These are phyloP conservation scores for Sphaerobolus stellatus DNA, from an alignment of 1,284 basidiomycete species.

Conservation along the genomic window DNA sequence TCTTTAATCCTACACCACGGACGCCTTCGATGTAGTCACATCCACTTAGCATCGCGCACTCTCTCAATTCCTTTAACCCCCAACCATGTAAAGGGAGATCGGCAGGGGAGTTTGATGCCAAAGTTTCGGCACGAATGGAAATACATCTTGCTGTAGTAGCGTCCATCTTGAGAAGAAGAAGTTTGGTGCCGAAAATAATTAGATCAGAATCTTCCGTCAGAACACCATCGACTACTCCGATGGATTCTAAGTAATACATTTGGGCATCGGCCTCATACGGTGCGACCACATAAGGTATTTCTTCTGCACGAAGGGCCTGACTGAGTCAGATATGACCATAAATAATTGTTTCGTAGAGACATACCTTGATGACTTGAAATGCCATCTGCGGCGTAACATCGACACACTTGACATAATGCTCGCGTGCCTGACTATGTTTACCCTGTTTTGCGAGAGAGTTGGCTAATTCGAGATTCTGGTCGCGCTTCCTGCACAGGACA, in stretches of 20 bases:
- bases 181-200: constrained; percentile 92
- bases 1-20: constrained; percentile 92
- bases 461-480: constrained; percentile 68
- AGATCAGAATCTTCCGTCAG: constrained; percentile 98
- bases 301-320: constrained; percentile 80
- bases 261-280: constrained; percentile 99
- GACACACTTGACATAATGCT: constrained; percentile 87
- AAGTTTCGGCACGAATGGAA: constrained; percentile 71
- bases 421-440: constrained; percentile 77
- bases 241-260: constrained; percentile 86
- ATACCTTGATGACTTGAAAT: constrained; percentile 92
- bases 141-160: constrained; percentile 70
- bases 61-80: constrained; percentile 86
- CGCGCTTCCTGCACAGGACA: constrained; percentile 47
- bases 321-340: constrained; percentile 8
- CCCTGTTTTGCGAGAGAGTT: constrained; percentile 76
- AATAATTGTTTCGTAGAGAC: constrained; percentile 17
- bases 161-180: constrained; percentile 87
- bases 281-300: constrained; percentile 86
- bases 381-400: constrained; percentile 99
- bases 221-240: constrained; percentile 85
- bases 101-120: constrained; percentile 46
- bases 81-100: constrained; percentile 84
- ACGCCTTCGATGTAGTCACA: constrained; percentile 98
- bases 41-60: constrained; percentile 96